Conservation (phyloP, 164 flowering plant genomes). For the Chimonanthus salicifolius region DNA sequence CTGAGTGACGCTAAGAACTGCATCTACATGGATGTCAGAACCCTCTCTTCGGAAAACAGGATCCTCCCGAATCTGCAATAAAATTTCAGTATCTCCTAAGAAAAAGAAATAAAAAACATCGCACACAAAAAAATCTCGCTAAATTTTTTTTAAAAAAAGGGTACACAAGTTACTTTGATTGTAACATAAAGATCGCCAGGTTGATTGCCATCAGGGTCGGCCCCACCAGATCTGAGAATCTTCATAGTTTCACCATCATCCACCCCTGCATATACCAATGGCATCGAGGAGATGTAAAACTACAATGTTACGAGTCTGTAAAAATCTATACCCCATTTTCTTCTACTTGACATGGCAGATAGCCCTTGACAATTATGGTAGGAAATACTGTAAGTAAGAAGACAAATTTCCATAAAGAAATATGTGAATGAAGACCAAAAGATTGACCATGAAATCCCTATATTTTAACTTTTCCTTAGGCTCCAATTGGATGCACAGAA, state of each 20-base stretch:
- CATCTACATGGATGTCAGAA: slow-evolving; percentile 86
- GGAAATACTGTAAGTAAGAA: no score
- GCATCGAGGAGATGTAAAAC: no score
- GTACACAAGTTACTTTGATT: slow-evolving; percentile 47
- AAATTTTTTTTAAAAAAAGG: background rate
- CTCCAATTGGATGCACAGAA: no score
- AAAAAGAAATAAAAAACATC: background rate
- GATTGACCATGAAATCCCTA: no score
- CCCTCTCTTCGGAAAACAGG: slow-evolving; percentile 96
- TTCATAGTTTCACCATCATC: slow-evolving; percentile 67
- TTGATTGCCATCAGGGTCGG: slow-evolving; percentile 91
- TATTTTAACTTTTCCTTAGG: no score
- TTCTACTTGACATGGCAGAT: no score
- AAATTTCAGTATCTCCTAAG: background rate
- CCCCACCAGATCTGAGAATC: slow-evolving; percentile 73
- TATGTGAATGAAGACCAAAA: no score
- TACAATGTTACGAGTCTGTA: no score
- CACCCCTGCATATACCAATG: slow-evolving; percentile 47
- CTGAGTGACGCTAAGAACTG: slow-evolving; percentile 70
- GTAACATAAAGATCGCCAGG: slow-evolving; percentile 92
- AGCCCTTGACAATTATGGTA: no score
- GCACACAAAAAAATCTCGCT: no score
- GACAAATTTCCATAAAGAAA: no score
- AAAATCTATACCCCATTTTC: no score
- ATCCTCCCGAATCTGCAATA: slow-evolving; percentile 70